Base-by-base conservation (phyloP, 192 early-diverging fungal genomes). In the Neocallimastix lanati region DNA sequence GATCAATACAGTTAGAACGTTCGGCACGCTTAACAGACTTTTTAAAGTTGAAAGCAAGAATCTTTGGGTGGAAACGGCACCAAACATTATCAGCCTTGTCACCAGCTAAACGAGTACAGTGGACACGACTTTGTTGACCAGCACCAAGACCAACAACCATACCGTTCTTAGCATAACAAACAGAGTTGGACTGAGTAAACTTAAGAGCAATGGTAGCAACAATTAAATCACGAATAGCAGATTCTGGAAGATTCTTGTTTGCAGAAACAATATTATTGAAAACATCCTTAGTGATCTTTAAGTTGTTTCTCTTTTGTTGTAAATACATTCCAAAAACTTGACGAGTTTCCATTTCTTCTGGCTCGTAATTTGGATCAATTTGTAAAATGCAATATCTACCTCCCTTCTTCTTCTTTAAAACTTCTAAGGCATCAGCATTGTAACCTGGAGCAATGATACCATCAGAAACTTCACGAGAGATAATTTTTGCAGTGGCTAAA, bases 11-110 rank as follows among this genome's bases (percentile, higher is more conserved):
- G 86, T 98, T 99, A 79, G 96, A 93, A 82, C 92, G 93, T 86
- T 99, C 96, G 30, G 97, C 92, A 78, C 97, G 93, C 89, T 99
- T 99, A 81, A 92, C 88, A 25, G 85, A 85, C 82, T 90, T 88
- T 83, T 95, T 94, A 85, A 99, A 99, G 78, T 91, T 83, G 84
- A 99, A 91, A 77, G 81, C 92, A 58, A 98, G 88, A 35, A 98
- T 94, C 83, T 92, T 93, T 82, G 96, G 95, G 87, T 99, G 96
- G 84, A 98, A 96, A 78, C 97, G 93, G 86, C 94, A 83, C 96
- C 96, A 98, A 94, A 94, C 97, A 91, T 96, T 96, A 83, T 99
- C 96, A 37, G 96, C 96, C 91, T 99, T 99, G 81, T 99, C 97
- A 82, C 95, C 96, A n/a, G 97, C 97, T 78, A 99, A 90, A 78